Percentiles rank a stretch among this genome's conserved stretches.
phyloP scores from a whole-genome alignment of 768 basidiomycete species.

The Boletus reticuloceps region DNA sequence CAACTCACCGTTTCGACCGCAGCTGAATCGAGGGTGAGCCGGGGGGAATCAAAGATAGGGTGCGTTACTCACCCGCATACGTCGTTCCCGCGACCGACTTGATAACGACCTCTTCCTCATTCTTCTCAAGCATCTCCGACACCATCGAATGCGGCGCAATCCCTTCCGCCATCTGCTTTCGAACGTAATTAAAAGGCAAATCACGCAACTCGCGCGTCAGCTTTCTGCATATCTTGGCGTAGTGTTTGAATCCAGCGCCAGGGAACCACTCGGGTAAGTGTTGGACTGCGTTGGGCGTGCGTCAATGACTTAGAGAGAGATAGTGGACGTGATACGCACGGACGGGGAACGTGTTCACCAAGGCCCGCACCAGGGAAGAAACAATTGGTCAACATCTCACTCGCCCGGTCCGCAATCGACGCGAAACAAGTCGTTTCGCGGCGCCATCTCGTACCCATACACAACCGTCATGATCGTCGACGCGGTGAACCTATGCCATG shows the following conservation, averaged over 20 bases:
- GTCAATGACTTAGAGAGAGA: background rate
- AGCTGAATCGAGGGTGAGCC: slow-evolving; percentile 5
- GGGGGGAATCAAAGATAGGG: background rate
- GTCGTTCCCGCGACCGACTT: slow-evolving; percentile 31
- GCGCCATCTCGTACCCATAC: slow-evolving; percentile 36
- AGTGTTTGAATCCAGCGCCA: slow-evolving; percentile 27
- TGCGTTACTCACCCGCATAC: slow-evolving; percentile 25
- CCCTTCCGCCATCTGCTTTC: slow-evolving; percentile 17
- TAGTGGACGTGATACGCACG: slow-evolving; percentile 11
- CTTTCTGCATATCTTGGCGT: slow-evolving; percentile 15
- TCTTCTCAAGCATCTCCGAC: slow-evolving; percentile 21
- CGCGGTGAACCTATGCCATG: slow-evolving; percentile 21
- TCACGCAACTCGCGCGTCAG: slow-evolving; percentile 20
- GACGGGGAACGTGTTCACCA: slow-evolving; percentile 32
- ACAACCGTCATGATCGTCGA: slow-evolving; percentile 32
- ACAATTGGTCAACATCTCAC: slow-evolving; percentile 24
- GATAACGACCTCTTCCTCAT: slow-evolving; percentile 26
- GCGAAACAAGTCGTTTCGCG: slow-evolving; percentile 32
- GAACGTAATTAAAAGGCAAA: slow-evolving; percentile 16
- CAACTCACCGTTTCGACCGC: slow-evolving; percentile 21
- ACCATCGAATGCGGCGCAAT: slow-evolving; percentile 21
- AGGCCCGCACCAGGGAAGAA: slow-evolving; percentile 31
- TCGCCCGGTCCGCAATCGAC: slow-evolving; percentile 30
- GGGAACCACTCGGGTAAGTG: slow-evolving; percentile 32
- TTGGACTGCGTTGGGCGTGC: slow-evolving; percentile 10